These are phyloP conservation scores for Sclerotiophoma versabilis DNA, from an alignment of 2,329 filamentous ascomycete genomes.

Conservation along the genomic window DNA sequence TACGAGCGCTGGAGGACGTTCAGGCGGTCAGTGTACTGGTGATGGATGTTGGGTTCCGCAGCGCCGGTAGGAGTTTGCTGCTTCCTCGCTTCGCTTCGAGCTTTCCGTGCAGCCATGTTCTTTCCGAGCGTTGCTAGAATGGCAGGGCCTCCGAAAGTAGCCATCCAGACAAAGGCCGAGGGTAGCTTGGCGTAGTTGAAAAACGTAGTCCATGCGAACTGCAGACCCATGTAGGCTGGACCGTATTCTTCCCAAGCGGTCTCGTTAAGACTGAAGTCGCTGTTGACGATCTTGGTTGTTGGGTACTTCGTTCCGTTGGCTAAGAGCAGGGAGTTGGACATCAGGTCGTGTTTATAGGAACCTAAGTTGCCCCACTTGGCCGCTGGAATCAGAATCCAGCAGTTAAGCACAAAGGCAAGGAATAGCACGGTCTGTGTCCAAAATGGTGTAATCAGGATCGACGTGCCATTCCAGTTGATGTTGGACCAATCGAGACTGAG, in stretches of 20 bases:
- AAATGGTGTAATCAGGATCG: constrained; percentile 61
- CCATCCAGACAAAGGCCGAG: constrained; percentile 66
- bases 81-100: constrained; percentile 41
- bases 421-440: constrained; percentile 67
- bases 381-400: constrained; percentile 65
- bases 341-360: constrained; percentile 60
- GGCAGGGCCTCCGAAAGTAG: constrained; percentile 61
- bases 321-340: constrained; percentile 64
- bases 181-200: constrained; percentile 68
- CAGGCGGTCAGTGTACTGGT: constrained; percentile 66
- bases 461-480: constrained; percentile 55
- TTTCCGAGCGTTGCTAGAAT: constrained; percentile 57
- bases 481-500: constrained; percentile 68
- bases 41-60: constrained; percentile 50
- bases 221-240: constrained; percentile 64
- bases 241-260: constrained; percentile 58
- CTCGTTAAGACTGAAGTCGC: constrained; percentile 58
- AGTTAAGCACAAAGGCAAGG: constrained; percentile 61
- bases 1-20: constrained; percentile 66
- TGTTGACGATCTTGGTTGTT: constrained; percentile 52
- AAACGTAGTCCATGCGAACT: constrained; percentile 66
- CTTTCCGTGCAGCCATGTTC: constrained; percentile 21
- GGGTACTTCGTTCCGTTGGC: constrained; percentile 59
- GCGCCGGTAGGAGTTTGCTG: constrained; percentile 28
- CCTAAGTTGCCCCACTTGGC: constrained; percentile 66